These are phyloP conservation scores for Wickerhamiella sergipiensis DNA, from an alignment of 805 yeast species.

Conservation along the genomic window DNA sequence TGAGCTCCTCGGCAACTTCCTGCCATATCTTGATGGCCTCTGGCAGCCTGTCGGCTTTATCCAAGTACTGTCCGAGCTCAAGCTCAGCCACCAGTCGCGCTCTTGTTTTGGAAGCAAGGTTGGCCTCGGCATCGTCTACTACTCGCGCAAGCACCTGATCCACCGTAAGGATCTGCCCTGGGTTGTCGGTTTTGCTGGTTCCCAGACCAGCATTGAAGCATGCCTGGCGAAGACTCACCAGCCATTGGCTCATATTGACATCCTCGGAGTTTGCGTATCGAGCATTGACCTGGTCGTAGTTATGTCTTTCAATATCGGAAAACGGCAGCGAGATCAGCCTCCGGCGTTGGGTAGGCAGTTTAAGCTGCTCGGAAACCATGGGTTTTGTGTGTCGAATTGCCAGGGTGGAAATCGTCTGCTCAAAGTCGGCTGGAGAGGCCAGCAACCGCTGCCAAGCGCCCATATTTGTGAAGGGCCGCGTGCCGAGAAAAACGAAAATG, in stretches of 20 bases:
- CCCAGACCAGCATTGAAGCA: conserved; percentile 47
- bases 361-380: conserved; percentile 64
- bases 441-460: conserved; percentile 30
- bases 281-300: conserved; percentile 51
- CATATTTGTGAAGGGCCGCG: conserved; percentile 47
- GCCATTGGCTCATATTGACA: conserved; percentile 48
- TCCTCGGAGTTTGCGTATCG: conserved; percentile 45
- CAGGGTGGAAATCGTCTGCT: conserved; percentile 37
- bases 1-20: conserved; percentile 18
- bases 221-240: conserved; percentile 53
- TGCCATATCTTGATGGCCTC: conserved; percentile 38
- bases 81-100: conserved; percentile 26
- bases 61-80: conserved; percentile 58
- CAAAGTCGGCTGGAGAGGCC: conserved; percentile 31
- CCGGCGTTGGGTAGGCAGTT: conserved; percentile 66
- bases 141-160: conserved; percentile 57
- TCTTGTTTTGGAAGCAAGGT: conserved; percentile 14
- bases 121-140: conserved; percentile 41
- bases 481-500: conserved; percentile 49
- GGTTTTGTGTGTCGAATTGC: conserved; percentile 73
- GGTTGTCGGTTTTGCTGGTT: background rate
- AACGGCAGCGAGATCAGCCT: conserved; percentile 59
- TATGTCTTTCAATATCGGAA: conserved; percentile 71
- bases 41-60: conserved; percentile 38
- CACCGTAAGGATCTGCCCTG: conserved; percentile 31